phyloP scores from a whole-genome alignment of 495 filamentous ascomycete species.

The Aspergillus haitiensis region DNA sequence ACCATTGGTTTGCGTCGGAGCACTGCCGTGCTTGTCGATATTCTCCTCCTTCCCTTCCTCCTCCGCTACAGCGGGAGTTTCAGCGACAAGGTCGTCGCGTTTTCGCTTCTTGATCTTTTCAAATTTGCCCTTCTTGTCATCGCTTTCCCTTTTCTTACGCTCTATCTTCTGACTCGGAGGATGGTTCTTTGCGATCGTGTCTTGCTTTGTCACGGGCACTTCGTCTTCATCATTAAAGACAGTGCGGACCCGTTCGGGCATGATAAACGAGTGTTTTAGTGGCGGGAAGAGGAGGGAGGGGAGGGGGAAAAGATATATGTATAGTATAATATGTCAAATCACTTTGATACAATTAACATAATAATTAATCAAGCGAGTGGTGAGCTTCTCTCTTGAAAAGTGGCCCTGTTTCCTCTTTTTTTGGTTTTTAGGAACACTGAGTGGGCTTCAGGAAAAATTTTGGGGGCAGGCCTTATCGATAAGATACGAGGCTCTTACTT shows the following conservation, averaged over 20 bases:
- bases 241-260: constrained; percentile 53
- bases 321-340: too few relatives aligned
- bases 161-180: constrained; percentile 12
- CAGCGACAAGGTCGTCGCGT: constrained; percentile 32
- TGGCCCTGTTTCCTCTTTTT: background rate
- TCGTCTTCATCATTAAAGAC: constrained; percentile 39
- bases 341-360: too few relatives aligned
- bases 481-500: too few relatives aligned
- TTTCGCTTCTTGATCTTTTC: constrained; percentile 50
- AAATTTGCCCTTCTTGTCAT: constrained; percentile 29
- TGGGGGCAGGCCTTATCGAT: constrained; percentile 18
- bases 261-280: constrained; percentile 26
- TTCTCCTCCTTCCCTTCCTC: constrained; percentile 1
- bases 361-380: background rate
- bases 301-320: too few relatives aligned
- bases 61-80: background rate
- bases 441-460: constrained; percentile 13
- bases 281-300: background rate
- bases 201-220: constrained; percentile 13
- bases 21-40: too few relatives aligned
- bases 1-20: too few relatives aligned
- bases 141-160: constrained; percentile 18
- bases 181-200: background rate
- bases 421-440: too few relatives aligned
- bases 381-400: background rate